These are phyloP conservation scores for Erythrophleum ivorense DNA, from an alignment of 331 rosid genomes.

Conservation along the genomic window DNA sequence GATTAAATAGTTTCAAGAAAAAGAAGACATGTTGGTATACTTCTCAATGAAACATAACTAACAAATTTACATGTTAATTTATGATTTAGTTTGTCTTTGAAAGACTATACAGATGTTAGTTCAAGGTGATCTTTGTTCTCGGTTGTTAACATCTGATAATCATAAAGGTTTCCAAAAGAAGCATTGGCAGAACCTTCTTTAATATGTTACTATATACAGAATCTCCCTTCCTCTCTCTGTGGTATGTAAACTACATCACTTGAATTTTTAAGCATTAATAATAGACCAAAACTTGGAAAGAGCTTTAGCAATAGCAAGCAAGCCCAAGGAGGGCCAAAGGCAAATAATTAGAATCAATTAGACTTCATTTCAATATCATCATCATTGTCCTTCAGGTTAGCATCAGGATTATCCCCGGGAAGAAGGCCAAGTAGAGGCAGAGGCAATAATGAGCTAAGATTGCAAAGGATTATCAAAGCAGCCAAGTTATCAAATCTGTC, in stretches of 20 bases:
- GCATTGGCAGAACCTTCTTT: conserved; percentile 23
- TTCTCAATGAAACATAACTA: neutral
- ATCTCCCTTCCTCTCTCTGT: conserved; percentile 7
- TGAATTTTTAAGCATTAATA: conserved; percentile 28
- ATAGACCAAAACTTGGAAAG: conserved; percentile 27
- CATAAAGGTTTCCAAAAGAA: conserved; percentile 17
- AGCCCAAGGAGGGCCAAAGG: conserved; percentile 16
- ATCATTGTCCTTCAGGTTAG: conserved; percentile 47
- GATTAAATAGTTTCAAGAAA: neutral
- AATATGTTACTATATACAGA: conserved; percentile 43
- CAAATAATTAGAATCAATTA: conserved; percentile 50
- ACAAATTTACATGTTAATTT: neutral
- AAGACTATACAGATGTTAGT: conserved; percentile 6
- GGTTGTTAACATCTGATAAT: neutral
- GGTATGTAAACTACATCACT: conserved; percentile 23
- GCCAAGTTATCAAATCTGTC: conserved; percentile 86
- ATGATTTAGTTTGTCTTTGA: neutral
- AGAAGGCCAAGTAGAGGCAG: conserved; percentile 93
- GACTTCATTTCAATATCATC: conserved; percentile 79
- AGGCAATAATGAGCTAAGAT: conserved; percentile 89
- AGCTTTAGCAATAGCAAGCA: conserved; percentile 26
- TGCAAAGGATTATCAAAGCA: conserved; percentile 78
- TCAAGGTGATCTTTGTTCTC: conserved; percentile 31
- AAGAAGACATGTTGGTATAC: no score
- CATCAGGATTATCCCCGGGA: conserved; percentile 62